These are phyloP conservation scores for Hypsizygus marmoreus DNA, from an alignment of 768 basidiomycete species.

Conservation along the genomic window DNA sequence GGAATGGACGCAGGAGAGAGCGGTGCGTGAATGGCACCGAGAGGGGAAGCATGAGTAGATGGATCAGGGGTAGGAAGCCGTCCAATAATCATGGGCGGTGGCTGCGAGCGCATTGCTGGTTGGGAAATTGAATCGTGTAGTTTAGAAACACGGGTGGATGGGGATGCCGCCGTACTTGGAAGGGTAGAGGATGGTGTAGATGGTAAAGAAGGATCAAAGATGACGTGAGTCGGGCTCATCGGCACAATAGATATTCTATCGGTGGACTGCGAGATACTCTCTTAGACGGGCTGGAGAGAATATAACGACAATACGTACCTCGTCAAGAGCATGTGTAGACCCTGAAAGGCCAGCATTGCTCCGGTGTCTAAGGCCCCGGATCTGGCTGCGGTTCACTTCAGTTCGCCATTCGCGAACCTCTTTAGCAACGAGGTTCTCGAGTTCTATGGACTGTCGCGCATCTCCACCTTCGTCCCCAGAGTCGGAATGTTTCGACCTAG, in stretches of 20 bases:
- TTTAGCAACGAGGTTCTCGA: constrained; percentile 51
- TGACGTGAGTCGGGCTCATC: constrained; percentile 49
- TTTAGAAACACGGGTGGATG: constrained; percentile 20
- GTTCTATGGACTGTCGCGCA: constrained; percentile 37
- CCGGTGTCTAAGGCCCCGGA: constrained; percentile 32
- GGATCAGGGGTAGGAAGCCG: constrained; percentile 14
- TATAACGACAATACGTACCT: constrained; percentile 37
- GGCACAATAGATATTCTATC: constrained; percentile 45
- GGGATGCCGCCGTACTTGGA: constrained; percentile 24
- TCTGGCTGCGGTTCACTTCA: constrained; percentile 34
- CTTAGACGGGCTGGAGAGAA: constrained; percentile 4
- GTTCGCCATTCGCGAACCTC: constrained; percentile 59
- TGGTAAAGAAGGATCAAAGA: constrained; percentile 37
- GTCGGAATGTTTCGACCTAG: too few species aligned
- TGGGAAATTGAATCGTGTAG: constrained; percentile 14
- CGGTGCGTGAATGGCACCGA: constrained; percentile 10
- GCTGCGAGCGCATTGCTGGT: constrained; percentile 20
- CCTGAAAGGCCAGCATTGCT: constrained; percentile 19
- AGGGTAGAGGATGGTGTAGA: constrained; percentile 26
- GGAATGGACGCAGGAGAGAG: constrained; percentile 30
- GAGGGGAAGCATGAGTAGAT: constrained; percentile 12
- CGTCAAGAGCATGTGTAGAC: constrained; percentile 39
- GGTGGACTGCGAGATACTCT: constrained; percentile 38
- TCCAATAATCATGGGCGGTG: constrained; percentile 6
- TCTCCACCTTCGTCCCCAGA: constrained; percentile 20